These are phyloP conservation scores for Saccharata proteae DNA, from an alignment of 2,329 filamentous ascomycete species.

Conservation along the genomic window DNA sequence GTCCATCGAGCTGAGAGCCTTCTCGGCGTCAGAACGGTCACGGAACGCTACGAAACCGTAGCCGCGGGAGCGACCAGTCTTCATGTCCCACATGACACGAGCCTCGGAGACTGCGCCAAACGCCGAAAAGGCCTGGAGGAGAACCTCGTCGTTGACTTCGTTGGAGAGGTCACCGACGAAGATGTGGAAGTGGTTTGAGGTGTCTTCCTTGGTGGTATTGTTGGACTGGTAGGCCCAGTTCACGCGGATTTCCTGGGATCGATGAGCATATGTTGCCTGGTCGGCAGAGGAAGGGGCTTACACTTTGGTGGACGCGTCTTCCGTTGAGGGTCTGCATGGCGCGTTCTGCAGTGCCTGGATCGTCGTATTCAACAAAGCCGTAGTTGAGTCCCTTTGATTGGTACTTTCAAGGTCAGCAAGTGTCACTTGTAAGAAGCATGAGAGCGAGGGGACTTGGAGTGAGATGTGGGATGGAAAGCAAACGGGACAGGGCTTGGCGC, in stretches of 20 bases:
- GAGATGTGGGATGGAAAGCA: conserved; percentile 1
- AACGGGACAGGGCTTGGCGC: no score
- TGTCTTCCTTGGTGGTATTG: conserved; percentile 88
- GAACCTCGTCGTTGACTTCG: conserved; percentile 93
- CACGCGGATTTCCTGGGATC: conserved; percentile 78
- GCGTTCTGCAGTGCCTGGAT: conserved; percentile 88
- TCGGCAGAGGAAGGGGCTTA: no score
- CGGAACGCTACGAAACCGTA: conserved; percentile 98
- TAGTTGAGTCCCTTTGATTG: conserved; percentile 97
- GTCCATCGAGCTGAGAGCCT: conserved; percentile 94
- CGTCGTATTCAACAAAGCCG: conserved; percentile 97
- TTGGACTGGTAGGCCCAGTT: conserved; percentile 99
- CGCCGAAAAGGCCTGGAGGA: conserved; percentile 86
- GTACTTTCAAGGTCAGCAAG: conserved; percentile 21
- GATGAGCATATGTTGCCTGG: conserved; percentile 12
- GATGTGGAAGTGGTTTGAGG: conserved; percentile 96
- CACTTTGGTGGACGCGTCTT: conserved; percentile 86
- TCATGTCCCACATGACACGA: conserved; percentile 99
- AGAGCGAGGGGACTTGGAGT: neutral
- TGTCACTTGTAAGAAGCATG: conserved; percentile 6
- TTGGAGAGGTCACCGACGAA: conserved; percentile 97
- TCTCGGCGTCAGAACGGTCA: conserved; percentile 85
- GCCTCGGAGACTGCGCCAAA: conserved; percentile 95
- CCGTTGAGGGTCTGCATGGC: conserved; percentile 97
- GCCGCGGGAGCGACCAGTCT: conserved; percentile 91